Base-by-base conservation (phyloP, 495 filamentous ascomycete genomes). In the Talaromyces trachyspermus region DNA sequence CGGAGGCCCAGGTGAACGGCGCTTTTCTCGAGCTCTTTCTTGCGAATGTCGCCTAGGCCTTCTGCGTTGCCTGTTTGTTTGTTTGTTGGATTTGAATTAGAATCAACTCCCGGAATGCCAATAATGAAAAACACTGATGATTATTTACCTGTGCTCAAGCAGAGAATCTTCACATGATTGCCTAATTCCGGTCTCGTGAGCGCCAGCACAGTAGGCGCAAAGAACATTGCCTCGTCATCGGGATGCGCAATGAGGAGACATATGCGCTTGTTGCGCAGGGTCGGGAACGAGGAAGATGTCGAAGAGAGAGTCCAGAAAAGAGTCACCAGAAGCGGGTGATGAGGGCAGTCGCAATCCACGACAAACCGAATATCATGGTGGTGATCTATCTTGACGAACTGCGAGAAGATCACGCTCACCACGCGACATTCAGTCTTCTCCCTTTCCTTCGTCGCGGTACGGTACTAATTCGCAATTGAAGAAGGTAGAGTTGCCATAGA, bases 211-310 rank as follows among this genome's bases (percentile, higher is more conserved):
- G 88, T 85, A 0, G 92, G 92, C 49, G 91, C 80, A 66, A 98
- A 98, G 72, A 98, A 98, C 92, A 98, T 98, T 54, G 92, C 94
- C 71, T 98, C 92, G 52, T 98, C 92, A 63, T 98, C 92, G 0
- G 92, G 92, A 65, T 98, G 92, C 3, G 92, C 92, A 62, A 98
- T 97, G 29, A 98, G 71, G 22, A 98, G 75, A 57, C 85, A 84
- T 51, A 95, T 87, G 51, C 85, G 75, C 70, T 94, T 89, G 69
- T 84, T 82, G 49, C 70, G 70, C 48, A 95, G 72, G 44, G 64
- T 78, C 0, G 88, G 87, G 55, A 89, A 85, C 22, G 77, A 74
- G 54, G 53, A 92, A 50, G 57, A 80, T 60, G 68, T 75, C 50
- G 64, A 76, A 49, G 61, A 78, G 55, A 66, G 63, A 18, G 63